phyloP scores from a whole-genome alignment of 2,329 filamentous ascomycete species.

The Cercospora beticola region DNA sequence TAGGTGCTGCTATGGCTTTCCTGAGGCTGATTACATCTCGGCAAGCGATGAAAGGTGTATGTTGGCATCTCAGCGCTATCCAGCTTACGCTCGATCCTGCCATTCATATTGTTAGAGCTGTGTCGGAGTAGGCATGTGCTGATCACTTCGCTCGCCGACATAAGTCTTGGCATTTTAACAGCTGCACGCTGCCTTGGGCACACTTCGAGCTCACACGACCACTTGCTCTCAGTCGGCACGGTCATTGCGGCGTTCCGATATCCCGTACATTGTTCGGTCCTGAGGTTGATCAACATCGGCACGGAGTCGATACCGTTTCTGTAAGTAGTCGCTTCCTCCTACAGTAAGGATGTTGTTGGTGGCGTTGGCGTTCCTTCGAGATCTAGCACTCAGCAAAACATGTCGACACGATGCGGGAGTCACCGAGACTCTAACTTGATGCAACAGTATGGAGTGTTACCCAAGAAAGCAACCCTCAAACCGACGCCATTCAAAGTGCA shows the following conservation, averaged over 20 bases:
- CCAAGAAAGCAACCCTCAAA: conserved; percentile 38
- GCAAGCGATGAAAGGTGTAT: neutral
- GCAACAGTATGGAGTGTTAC: conserved; percentile 27
- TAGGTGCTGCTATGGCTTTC: neutral
- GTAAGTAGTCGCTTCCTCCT: neutral
- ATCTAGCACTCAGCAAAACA: neutral
- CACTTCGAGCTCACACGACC: neutral
- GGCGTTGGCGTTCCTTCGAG: neutral
- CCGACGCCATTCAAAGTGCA: conserved; percentile 44
- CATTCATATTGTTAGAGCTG: neutral
- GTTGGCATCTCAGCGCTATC: neutral
- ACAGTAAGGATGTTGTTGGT: neutral
- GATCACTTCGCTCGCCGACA: neutral
- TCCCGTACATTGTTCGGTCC: neutral
- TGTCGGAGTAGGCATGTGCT: neutral
- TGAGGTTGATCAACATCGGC: neutral
- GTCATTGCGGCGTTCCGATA: neutral
- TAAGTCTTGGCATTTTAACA: neutral
- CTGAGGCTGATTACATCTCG: neutral
- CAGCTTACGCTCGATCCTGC: neutral
- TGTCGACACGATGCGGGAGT: neutral
- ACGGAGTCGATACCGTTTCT: neutral
- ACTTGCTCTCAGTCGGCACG: neutral
- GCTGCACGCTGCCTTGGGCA: neutral
- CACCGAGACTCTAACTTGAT: neutral